Percentiles rank a stretch among this genome's conserved stretches.
Conservation (phyloP, 2,329 filamentous ascomycete genomes). For the Orbilia javanica region DNA sequence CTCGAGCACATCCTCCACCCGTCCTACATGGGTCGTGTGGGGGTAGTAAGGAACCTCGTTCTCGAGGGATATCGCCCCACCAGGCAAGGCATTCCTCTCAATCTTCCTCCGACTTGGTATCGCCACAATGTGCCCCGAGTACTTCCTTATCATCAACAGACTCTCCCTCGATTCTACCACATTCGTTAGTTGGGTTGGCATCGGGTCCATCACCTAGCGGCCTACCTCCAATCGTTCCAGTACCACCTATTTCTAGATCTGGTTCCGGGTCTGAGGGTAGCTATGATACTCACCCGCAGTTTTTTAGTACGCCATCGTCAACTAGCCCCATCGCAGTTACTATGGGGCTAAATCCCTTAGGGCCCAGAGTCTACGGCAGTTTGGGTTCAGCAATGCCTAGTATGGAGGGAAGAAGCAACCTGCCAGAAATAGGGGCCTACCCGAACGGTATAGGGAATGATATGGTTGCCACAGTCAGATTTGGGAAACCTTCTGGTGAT, state of each 20-base stretch:
- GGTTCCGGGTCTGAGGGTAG: conserved; percentile 41
- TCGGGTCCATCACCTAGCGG: conserved; percentile 6
- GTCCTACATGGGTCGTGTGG: conserved; percentile 24
- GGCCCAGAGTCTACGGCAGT: conserved; percentile 27
- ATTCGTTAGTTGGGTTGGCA: conserved; percentile 33
- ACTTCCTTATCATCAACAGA: conserved; percentile 18
- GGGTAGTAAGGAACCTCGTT: conserved; percentile 17
- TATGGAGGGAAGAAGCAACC: conserved; percentile 33
- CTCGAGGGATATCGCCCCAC: conserved; percentile 47
- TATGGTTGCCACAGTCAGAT: conserved; percentile 56
- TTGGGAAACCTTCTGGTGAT: conserved; percentile 45
- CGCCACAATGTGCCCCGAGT: conserved; percentile 20
- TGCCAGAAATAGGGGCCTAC: conserved; percentile 15
- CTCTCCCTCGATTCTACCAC: conserved; percentile 39
- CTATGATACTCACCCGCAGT: conserved; percentile 48
- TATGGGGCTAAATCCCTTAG: conserved; percentile 8
- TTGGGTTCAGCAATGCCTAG: conserved; percentile 38
- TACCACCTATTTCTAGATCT: conserved; percentile 31
- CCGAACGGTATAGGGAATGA: conserved; percentile 22
- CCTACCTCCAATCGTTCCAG: neutral
- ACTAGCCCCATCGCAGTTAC: conserved; percentile 25
- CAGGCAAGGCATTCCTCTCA: conserved; percentile 37
- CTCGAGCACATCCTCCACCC: conserved; percentile 24
- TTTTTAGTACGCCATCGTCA: conserved; percentile 52
- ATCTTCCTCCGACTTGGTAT: conserved; percentile 32